Evolutionary conservation across 257 asterid species (phyloP).

Genomic region (Cynanchum wilfordii): DNA sequence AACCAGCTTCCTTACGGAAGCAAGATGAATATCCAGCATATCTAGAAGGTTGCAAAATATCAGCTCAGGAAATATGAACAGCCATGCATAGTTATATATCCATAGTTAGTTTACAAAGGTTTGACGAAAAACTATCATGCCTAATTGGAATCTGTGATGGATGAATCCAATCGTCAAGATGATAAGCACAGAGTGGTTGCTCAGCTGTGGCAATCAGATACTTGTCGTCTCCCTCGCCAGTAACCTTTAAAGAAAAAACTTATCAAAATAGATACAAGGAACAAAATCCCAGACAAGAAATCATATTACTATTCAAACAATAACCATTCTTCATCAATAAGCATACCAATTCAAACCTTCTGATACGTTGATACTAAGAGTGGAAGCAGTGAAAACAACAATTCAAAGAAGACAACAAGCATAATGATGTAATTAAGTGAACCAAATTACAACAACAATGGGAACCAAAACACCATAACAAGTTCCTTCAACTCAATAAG

Average conservation of each 20-base stretch:
- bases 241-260: conserved; percentile 50
- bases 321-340: background rate
- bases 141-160: conserved; percentile 76
- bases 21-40: conserved; percentile 93
- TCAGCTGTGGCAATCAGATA: conserved; percentile 95
- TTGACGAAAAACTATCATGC: conserved; percentile 27
- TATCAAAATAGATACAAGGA: conserved; percentile 7
- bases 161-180: conserved; percentile 87
- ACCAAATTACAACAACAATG: background rate
- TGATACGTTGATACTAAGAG: background rate
- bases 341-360: background rate
- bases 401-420: background rate
- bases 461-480: background rate
- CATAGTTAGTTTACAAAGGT: background rate
- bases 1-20: conserved; percentile 95
- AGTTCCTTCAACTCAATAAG: background rate
- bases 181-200: conserved; percentile 93
- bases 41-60: conserved; percentile 30
- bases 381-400: background rate
- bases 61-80: background rate
- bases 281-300: background rate
- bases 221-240: conserved; percentile 95
- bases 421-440: background rate
- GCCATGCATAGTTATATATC: too few relatives aligned
- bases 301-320: background rate